These are phyloP conservation scores for Phytophthora hibernalis DNA, from an alignment of 352 stramenopile species.

Conservation along the genomic window DNA sequence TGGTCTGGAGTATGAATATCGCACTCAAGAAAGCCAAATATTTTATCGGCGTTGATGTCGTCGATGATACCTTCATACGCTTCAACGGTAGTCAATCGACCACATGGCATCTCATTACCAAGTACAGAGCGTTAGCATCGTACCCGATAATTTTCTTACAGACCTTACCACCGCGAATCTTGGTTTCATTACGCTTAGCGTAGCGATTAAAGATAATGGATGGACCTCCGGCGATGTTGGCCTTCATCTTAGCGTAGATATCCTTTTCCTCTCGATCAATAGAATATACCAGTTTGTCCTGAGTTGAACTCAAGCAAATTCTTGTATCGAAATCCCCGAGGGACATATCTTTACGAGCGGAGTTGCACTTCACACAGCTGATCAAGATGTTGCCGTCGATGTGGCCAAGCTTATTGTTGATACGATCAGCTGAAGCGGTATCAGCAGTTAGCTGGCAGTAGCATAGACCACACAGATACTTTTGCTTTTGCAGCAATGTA, in stretches of 20 bases:
- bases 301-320: constrained; percentile 27
- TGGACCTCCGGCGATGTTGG: constrained; percentile 6
- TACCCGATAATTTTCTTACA: constrained; percentile 24
- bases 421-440: no score
- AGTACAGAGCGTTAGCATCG: constrained; percentile 23
- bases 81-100: constrained; percentile 8
- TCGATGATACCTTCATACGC: background rate
- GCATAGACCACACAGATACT: no score
- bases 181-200: constrained; percentile 6
- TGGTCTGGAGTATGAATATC: constrained; percentile 2
- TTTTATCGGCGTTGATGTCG: constrained; percentile 20
- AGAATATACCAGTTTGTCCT: background rate
- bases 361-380: constrained; percentile 19
- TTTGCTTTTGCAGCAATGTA: no score
- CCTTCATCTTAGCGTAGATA: constrained; percentile 16
- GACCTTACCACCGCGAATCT: constrained; percentile 12
- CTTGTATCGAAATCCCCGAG: constrained; percentile 22
- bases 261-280: constrained; percentile 13
- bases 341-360: constrained; percentile 1
- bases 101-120: constrained; percentile 45
- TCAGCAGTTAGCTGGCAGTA: no score
- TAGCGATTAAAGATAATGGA: constrained; percentile 4
- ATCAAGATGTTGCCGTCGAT: no score
- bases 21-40: background rate
- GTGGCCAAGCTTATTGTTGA: no score